phyloP scores from a whole-genome alignment of 768 basidiomycete genomes.

The Podaxis rugospora region DNA sequence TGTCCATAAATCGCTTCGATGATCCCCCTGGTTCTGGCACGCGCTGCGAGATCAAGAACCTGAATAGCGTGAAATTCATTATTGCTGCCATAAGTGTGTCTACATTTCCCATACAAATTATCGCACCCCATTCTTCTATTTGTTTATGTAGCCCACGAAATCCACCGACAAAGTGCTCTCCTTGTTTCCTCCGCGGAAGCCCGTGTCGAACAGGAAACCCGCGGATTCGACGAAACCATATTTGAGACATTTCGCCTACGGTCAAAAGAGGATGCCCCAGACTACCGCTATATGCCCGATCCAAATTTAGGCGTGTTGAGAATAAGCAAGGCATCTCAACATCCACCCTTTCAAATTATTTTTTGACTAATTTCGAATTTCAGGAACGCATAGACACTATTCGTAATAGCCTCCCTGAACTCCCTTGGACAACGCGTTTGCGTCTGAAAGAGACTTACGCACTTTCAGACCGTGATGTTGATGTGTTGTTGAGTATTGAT shows the following conservation, averaged over 20 bases:
- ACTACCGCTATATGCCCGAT: constrained; percentile 98
- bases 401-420: constrained; percentile 58
- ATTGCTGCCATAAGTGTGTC: constrained; percentile 76
- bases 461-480: constrained; percentile 60
- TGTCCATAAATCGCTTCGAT: constrained; percentile 76
- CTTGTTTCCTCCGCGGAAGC: constrained; percentile 32
- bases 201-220: constrained; percentile 76
- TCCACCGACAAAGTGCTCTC: constrained; percentile 69
- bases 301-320: constrained; percentile 81
- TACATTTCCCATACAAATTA: neutral
- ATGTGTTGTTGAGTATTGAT: constrained; percentile 74
- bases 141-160: constrained; percentile 62
- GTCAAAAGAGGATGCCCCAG: constrained; percentile 90
- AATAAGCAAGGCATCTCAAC: constrained; percentile 39
- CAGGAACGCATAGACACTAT: constrained; percentile 63
- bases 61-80: constrained; percentile 88
- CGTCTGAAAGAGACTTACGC: constrained; percentile 48
- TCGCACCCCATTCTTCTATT: neutral
- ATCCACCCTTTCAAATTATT: too few relatives aligned
- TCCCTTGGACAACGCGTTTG: constrained; percentile 59
- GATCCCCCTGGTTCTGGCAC: constrained; percentile 53
- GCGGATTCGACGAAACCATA: constrained; percentile 81
- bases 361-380: neutral
- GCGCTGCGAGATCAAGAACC: constrained; percentile 94
- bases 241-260: constrained; percentile 80